Conservation (phyloP, 495 filamentous ascomycete genomes). For the Neurospora hispaniola region DNA sequence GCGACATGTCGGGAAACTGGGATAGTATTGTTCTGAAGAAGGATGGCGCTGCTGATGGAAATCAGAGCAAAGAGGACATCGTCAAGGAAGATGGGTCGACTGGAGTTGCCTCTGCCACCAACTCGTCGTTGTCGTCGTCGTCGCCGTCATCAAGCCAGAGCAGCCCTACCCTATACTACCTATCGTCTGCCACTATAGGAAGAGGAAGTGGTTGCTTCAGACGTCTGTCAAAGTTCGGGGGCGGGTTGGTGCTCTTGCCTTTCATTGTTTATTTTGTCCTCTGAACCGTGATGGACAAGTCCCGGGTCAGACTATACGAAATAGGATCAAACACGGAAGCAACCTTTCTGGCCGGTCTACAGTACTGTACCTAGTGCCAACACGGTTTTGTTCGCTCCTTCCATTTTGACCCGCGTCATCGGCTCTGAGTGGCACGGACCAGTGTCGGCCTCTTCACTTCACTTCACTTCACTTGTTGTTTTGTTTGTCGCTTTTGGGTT, state of each 20-base stretch:
- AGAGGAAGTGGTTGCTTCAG: neutral
- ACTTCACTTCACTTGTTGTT: neutral
- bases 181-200: neutral
- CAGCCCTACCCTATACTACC: neutral
- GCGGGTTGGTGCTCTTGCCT: neutral
- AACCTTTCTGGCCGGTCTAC: neutral
- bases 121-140: neutral
- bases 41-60: neutral
- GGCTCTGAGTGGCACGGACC: neutral
- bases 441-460: neutral
- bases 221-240: neutral
- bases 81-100: neutral
- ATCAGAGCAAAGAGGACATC: neutral
- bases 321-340: neutral
- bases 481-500: neutral
- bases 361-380: neutral
- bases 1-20: slow-evolving; percentile 56
- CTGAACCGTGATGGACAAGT: neutral
- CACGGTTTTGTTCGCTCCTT: neutral
- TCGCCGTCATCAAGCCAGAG: neutral
- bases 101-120: neutral
- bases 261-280: neutral
- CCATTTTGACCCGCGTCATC: neutral
- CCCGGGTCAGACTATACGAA: neutral
- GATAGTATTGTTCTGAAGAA: slow-evolving; percentile 41